phyloP scores from a whole-genome alignment of 306 rosid species.

The Lathyrus oleraceus region DNA sequence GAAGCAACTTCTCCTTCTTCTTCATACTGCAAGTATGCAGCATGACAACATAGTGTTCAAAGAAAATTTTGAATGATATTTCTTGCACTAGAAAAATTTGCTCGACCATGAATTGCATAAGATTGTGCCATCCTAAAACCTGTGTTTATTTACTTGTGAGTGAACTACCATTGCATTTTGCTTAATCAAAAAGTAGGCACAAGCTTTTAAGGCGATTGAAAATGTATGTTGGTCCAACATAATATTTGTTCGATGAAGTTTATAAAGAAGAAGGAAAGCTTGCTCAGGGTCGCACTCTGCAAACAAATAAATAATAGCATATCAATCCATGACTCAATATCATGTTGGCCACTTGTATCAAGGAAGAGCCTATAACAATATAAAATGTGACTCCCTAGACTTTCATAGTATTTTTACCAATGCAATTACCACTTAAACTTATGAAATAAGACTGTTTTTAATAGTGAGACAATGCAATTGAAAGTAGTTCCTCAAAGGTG shows the following conservation, averaged over 20 bases:
- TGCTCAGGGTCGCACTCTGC: conserved; percentile 72
- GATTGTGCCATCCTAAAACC: conserved; percentile 61
- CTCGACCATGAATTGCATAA: too few relatives aligned
- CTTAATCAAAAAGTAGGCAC: conserved; percentile 70
- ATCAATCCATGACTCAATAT: conserved; percentile 85
- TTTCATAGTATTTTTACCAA: conserved; percentile 66
- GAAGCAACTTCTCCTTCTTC: too few relatives aligned
- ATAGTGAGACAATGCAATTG: conserved; percentile 69
- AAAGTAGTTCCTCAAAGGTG: conserved; percentile 46
- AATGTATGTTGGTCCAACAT: conserved; percentile 70
- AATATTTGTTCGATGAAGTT: conserved; percentile 53
- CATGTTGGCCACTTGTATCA: conserved; percentile 56
- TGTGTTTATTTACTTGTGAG: conserved; percentile 63
- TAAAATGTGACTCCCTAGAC: conserved; percentile 57
- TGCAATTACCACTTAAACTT: conserved; percentile 70
- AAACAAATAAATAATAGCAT: conserved; percentile 63
- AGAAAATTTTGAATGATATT: too few relatives aligned
- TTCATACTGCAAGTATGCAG: too few relatives aligned
- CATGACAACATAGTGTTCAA: too few relatives aligned
- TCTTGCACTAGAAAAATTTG: too few relatives aligned
- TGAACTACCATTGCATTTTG: conserved; percentile 58
- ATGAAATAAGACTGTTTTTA: conserved; percentile 57
- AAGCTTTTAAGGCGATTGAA: conserved; percentile 77
- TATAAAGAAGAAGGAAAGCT: conserved; percentile 63
- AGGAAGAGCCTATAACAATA: conserved; percentile 70